These are phyloP conservation scores for Colletotrichum plurivorum DNA, from an alignment of 2,329 filamentous ascomycete species.

Conservation along the genomic window DNA sequence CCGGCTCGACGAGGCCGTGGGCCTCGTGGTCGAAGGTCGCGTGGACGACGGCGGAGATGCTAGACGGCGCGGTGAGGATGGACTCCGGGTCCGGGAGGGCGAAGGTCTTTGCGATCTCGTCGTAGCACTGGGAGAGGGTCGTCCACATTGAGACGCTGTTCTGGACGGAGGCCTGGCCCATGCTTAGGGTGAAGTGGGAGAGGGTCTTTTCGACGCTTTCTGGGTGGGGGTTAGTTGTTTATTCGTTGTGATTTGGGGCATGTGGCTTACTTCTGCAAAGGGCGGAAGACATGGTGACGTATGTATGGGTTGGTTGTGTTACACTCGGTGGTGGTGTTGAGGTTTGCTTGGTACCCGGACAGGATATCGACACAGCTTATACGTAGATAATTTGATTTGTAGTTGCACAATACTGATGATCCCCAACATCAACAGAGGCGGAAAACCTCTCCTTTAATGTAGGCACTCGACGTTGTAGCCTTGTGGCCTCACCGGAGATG, in stretches of 20 bases:
- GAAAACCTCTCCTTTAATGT: slow-evolving; percentile 30
- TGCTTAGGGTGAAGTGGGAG: slow-evolving; percentile 40
- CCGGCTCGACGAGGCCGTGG: slow-evolving; percentile 49
- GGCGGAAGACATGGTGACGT: slow-evolving; percentile 30
- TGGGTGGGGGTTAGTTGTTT: slow-evolving; percentile 6
- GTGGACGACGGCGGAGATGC: slow-evolving; percentile 46
- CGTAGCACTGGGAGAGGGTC: slow-evolving; percentile 39
- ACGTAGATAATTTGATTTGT: neutral
- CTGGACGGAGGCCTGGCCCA: slow-evolving; percentile 39
- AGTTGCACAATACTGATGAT: neutral
- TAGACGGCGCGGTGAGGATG: slow-evolving; percentile 44
- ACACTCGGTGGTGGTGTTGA: neutral
- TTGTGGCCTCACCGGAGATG: slow-evolving; percentile 44
- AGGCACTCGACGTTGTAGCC: slow-evolving; percentile 36
- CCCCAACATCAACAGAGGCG: neutral
- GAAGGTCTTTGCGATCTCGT: slow-evolving; percentile 32
- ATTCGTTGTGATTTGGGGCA: no score
- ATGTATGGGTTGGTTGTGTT: neutral
- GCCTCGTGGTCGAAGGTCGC: slow-evolving; percentile 52
- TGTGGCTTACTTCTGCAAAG: slow-evolving; percentile 28
- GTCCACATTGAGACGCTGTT: slow-evolving; percentile 38
- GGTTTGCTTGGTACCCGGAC: neutral
- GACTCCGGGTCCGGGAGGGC: slow-evolving; percentile 38
- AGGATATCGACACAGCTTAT: neutral
- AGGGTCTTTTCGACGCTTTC: slow-evolving; percentile 39